Conservation (phyloP, 2,329 filamentous ascomycete genomes). For the Pseudogymnoascus sp. region DNA sequence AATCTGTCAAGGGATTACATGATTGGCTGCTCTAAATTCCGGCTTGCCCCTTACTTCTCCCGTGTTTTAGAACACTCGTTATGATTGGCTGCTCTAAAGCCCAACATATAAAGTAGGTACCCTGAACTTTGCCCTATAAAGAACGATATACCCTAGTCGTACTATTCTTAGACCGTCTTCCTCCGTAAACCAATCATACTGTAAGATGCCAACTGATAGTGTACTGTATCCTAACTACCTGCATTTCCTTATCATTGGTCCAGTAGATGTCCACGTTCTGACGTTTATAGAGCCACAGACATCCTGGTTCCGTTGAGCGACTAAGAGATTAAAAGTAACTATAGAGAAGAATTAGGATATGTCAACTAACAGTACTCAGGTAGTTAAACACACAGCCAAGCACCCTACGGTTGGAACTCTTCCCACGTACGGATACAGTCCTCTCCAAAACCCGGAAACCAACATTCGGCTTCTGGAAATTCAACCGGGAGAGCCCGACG, state of each 20-base stretch:
- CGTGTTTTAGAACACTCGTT: no score
- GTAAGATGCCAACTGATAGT: no score
- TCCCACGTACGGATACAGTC: not conserved
- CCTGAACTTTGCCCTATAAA: not conserved
- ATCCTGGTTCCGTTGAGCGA: not conserved
- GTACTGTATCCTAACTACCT: not conserved
- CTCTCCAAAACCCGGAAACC: conserved; percentile 14
- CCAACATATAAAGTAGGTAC: no score
- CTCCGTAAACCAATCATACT: no score
- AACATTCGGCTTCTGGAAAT: conserved; percentile 26
- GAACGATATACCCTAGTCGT: no score
- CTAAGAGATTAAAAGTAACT: not conserved
- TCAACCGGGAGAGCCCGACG: conserved; percentile 31
- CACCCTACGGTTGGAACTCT: not conserved
- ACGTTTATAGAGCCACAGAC: not conserved
- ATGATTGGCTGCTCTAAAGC: no score
- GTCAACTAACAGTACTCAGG: not conserved
- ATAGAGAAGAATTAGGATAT: not conserved
- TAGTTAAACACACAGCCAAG: not conserved
- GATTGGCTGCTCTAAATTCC: no score
- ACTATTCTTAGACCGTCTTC: no score
- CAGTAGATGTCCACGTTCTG: not conserved
- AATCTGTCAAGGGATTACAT: no score
- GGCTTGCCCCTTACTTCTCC: no score
- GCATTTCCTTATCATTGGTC: not conserved